Evolutionary conservation across 2,329 filamentous ascomycete species (phyloP), one percentile per base, ranked within the genome.

Genomic region (Cercospora berteroae): DNA sequence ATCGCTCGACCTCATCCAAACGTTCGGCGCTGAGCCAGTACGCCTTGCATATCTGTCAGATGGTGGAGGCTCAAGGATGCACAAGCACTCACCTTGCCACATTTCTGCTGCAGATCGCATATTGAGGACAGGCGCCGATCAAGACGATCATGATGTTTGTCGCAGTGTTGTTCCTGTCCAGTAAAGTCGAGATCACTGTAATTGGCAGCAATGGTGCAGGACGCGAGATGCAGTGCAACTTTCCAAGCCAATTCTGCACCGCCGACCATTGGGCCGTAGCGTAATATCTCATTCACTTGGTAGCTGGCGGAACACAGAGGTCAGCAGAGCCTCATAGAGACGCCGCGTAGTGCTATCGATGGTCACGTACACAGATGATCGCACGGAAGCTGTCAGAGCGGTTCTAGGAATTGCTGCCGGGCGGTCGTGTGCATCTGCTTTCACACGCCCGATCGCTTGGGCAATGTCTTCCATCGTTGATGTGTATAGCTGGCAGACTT

Each of bases 181-280:
- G 20, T 29, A 27, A 50, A 39, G 7, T 62, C 42, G 23, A 62
- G 18, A 1, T n/a, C n/a, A 13, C 27, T 27, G 23, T 62, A 39
- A 8, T 50, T 29, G 36, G 60, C 39, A 20, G 27, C 60, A 33
- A 44, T 62, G 60, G 52, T 31, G 25, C 39, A 50, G 20, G 20
- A 50, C 13, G 60, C 60, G 23, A 62, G 29, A 29, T 52, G 39
- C 23, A 62, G 27, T 31, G 60, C 42, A 18, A 42, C 60, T 50
- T 62, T 62, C 60, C 60, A 62, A 29, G 60, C 60, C 60, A 62
- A 42, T 20, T 62, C 60, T 31, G 60, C 60, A 20, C 60, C 42
- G 31, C 60, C 60, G 10, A 62, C 60, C 23, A 62, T 16, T 18
- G 60, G 60, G 10, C 60, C 60, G 27, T 62, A 62, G 12, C 60